These are phyloP conservation scores for Neurospora sp. DNA, from an alignment of 495 filamentous ascomycete genomes.

Conservation along the genomic window DNA sequence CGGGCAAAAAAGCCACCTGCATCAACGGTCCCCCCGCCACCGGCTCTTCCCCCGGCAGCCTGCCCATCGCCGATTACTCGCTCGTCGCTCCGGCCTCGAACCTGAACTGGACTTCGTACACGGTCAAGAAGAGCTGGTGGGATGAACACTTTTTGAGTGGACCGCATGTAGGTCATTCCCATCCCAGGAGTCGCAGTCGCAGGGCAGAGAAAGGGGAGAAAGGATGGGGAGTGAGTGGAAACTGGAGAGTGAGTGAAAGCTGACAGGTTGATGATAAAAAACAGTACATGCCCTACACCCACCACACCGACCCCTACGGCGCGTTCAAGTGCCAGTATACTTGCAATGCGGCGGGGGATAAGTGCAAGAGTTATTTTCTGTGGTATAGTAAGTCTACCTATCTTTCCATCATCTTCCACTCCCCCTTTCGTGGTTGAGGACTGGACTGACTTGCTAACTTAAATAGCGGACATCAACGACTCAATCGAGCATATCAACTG, in stretches of 20 bases:
- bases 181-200: too few relatives aligned
- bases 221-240: not conserved
- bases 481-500: slow-evolving; percentile 17
- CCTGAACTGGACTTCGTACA: slow-evolving; percentile 10
- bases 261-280: too few relatives aligned
- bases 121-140: slow-evolving; percentile 11
- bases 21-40: slow-evolving; percentile 13
- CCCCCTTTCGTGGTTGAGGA: not conserved
- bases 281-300: slow-evolving; percentile 12
- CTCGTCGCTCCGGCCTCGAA: slow-evolving; percentile 3
- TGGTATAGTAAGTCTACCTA: slow-evolving; percentile 12
- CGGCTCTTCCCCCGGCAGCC: not conserved
- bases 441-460: not conserved
- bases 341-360: slow-evolving; percentile 17
- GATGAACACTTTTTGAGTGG: slow-evolving; percentile 16
- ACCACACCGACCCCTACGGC: slow-evolving; percentile 13
- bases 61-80: slow-evolving; percentile 16
- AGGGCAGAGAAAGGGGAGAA: too few relatives aligned
- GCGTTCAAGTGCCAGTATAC: slow-evolving; percentile 28
- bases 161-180: slow-evolving; percentile 6
- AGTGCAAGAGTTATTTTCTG: slow-evolving; percentile 22
- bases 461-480: slow-evolving; percentile 3
- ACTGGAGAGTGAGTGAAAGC: too few relatives aligned
- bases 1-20: slow-evolving; percentile 1
- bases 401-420: too few relatives aligned